A percentile compares a stretch with the other conserved stretches of the same genome.
Evolutionary conservation across 148 eudicot species (phyloP).

Genomic region (Salicornia ramosissima): DNA sequence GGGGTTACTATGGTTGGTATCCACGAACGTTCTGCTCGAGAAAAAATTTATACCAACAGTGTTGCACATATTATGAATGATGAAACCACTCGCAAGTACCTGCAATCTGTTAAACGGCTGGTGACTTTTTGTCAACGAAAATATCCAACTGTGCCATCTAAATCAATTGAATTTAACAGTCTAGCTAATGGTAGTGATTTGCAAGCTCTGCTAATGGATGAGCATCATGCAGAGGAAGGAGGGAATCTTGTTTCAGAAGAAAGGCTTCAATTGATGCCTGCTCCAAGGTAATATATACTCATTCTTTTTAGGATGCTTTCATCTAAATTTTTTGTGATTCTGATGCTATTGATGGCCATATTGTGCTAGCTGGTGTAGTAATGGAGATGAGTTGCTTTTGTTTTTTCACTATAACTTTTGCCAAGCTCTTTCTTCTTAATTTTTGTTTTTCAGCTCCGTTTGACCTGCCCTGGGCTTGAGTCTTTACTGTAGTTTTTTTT

Average conservation of each 20-base stretch:
- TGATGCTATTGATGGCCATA: background rate
- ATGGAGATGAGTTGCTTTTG: background rate
- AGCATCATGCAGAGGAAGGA: slow-evolving; percentile 32
- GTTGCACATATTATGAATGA: slow-evolving; percentile 98
- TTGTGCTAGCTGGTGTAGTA: background rate
- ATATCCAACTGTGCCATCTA: slow-evolving; percentile 90
- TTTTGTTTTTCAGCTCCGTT: background rate
- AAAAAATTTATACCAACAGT: slow-evolving; percentile 92
- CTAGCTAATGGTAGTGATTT: slow-evolving; percentile 95
- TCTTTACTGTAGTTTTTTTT: background rate
- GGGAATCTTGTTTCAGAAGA: slow-evolving; percentile 53
- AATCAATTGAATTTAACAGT: slow-evolving; percentile 94
- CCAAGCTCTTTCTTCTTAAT: background rate
- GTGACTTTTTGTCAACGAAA: slow-evolving; percentile 91
- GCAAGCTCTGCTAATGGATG: slow-evolving; percentile 66
- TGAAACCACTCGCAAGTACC: slow-evolving; percentile 91
- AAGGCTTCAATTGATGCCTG: slow-evolving; percentile 65
- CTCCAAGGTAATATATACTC: slow-evolving; percentile 36
- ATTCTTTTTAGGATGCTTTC: background rate
- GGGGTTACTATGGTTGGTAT: slow-evolving; percentile 99
- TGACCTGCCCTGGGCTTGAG: background rate
- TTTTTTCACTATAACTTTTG: background rate
- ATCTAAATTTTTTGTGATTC: background rate
- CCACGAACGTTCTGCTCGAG: slow-evolving; percentile 98
- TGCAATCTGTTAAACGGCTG: slow-evolving; percentile 87